Evolutionary conservation across 2,329 filamentous ascomycete species (phyloP), one percentile per base, ranked within the genome.

Genomic region (Huntiella bhutanensis): DNA sequence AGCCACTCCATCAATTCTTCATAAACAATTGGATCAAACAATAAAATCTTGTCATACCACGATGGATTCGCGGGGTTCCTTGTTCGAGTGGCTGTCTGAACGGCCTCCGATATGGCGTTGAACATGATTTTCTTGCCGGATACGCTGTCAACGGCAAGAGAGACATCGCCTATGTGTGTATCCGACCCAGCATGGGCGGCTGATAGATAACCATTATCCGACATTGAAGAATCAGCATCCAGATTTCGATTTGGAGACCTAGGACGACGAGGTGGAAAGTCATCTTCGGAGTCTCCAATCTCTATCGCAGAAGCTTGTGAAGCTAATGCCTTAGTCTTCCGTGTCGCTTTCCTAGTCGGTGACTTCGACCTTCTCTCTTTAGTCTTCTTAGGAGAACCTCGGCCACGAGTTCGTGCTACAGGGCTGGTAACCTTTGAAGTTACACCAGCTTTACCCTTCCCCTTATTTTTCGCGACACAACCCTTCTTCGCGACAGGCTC

Each of bases 31-130:
- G 88, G 85, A 55, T 96, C 87, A 58, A 92, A 96, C 58, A 96
- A 74, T 4, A 96, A 66, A 41, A 98, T 95, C 62, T 86, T 92
- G 61, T 96, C 85, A 54, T 92, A 70, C 83, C 87, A 96, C 2
- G 75, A 85, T 11, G 75, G 75, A 2, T 68, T 58, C 5, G 52
- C 52, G 1, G 68, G 61, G 52, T 77, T 64, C 3, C 54, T 64
- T 0, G 70, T 66, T 10, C 64, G 65, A 3, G 73, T 67, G 3
- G 67, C 64, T 1, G 63, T 62, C 6, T 56, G 69, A 7, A 80
- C 62, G 1, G 74, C 75, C 35, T 63, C 62, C 0, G 70, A 71
- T 44, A 80, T 76, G 52, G 66, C 59, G 19, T 55, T 54, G 51
- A 76, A 76, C 17, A 76, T 54, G 0, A 55, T 56, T 0, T 60